Base-by-base conservation (phyloP, 1,139 yeast species). In the Lodderomyces elongisporus region DNA sequence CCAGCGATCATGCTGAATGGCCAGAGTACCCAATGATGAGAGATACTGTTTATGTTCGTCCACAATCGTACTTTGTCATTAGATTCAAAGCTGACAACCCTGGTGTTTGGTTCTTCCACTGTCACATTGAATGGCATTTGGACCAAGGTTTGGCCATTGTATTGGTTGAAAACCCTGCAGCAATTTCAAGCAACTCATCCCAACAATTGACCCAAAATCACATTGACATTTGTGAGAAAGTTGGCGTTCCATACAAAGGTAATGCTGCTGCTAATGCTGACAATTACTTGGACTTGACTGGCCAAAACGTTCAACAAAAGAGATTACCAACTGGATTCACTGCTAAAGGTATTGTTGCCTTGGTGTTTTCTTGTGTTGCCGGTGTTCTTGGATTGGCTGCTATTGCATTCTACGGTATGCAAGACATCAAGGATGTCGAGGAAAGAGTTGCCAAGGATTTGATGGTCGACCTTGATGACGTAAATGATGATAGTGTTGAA, bases 61-160 rank as follows among this genome's bases (percentile, higher is more conserved):
- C 84, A 20, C 77, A 79, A 45, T 84, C 88, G 1, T 73, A 77
- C 48, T 52, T 79, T 32, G 87, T 80, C 3, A 45, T 82, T 28
- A 64, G 93, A 50, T 81, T 82, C 55, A 70, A 63, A 45, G 87
- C 94, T 32, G 77, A 79, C 49, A 85, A 85, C 56, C 95, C 95
- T 14, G 95, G 95, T 49, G 87, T 85, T 26, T 85, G 95, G 94
- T 70, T 82, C 51, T 87, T 87, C 84, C 96, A 87, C 56, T 87
- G 96, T 61, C 96, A 87, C 51, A 80, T 87, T 45, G 95, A 87
- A 51, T 87, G 96, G 96, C 96, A 87, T 63, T 72, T 87, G 66
- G 78, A 76, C 49, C 95, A 85, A 60, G 96, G 96, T 41, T 70
- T 87, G 42, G 89, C 88, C 14, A 61, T 80, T 37, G 71, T 75